Percentiles rank a stretch among this genome's conserved stretches.
These are phyloP conservation scores for Coemansia sp. DNA, from an alignment of 192 early-diverging fungal genomes.

Conservation along the genomic window DNA sequence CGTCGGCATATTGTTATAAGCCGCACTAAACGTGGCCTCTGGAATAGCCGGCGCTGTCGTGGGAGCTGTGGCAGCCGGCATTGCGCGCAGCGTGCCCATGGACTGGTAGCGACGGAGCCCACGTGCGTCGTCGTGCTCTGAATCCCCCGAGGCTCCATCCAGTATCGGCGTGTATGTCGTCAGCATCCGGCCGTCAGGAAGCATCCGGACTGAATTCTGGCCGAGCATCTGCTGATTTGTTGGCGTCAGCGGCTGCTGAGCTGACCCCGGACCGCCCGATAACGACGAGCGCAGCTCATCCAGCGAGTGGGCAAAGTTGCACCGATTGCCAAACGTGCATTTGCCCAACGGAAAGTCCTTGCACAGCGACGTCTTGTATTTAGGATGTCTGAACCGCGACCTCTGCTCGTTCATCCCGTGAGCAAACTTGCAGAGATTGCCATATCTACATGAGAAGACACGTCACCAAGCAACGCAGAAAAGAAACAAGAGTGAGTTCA, in stretches of 20 bases:
- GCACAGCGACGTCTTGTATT: conserved; percentile 96
- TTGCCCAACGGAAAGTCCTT: conserved; percentile 85
- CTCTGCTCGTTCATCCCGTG: conserved; percentile 80
- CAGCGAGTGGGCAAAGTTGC: conserved; percentile 84
- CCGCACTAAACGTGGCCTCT: not conserved
- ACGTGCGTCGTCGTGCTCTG: conserved; percentile 5
- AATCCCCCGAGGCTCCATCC: not conserved
- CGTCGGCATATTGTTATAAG: conserved; percentile 1
- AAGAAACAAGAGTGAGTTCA: not conserved
- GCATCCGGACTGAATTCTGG: conserved; percentile 36
- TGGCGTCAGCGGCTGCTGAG: conserved; percentile 6
- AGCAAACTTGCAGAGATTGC: conserved; percentile 92
- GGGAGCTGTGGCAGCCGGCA: conserved; percentile 1
- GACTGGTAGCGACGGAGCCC: conserved; percentile 50
- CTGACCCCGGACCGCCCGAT: not conserved
- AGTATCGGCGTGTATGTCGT: conserved; percentile 36
- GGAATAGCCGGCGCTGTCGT: conserved; percentile 5
- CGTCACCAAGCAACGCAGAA: not conserved
- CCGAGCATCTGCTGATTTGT: conserved; percentile 19
- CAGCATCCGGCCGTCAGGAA: conserved; percentile 38
- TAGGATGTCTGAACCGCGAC: conserved; percentile 79
- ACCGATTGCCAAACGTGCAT: conserved; percentile 92
- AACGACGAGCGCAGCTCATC: conserved; percentile 50
- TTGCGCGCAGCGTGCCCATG: conserved; percentile 37
- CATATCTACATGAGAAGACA: conserved; percentile 66